Conservation (phyloP, 2,329 filamentous ascomycete species). For the Sporothrix variecibatus region DNA sequence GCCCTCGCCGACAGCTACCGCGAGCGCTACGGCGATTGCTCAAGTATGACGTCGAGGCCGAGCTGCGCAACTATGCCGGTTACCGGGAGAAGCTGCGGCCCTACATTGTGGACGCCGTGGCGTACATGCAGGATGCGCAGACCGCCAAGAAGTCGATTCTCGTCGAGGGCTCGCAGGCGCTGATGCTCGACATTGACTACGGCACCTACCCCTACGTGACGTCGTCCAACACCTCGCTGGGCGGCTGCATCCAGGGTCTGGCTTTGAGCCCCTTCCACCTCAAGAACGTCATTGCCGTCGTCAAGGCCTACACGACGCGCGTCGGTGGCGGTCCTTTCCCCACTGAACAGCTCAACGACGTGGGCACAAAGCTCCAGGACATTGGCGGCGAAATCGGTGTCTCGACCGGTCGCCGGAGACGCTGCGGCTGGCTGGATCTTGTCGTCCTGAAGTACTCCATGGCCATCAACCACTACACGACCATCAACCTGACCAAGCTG, state of each 20-base stretch:
- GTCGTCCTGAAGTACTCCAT: conserved; percentile 66
- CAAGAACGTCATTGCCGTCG: conserved; percentile 60
- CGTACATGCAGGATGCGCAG: conserved; percentile 56
- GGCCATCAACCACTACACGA: conserved; percentile 55
- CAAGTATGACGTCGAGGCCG: conserved; percentile 67
- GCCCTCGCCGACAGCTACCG: conserved; percentile 62
- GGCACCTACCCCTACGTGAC: conserved; percentile 63
- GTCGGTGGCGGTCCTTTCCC: conserved; percentile 62
- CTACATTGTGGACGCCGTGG: conserved; percentile 64
- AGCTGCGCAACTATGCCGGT: conserved; percentile 62
- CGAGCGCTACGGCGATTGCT: conserved; percentile 65
- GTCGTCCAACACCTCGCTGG: conserved; percentile 58
- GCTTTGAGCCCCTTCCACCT: conserved; percentile 29
- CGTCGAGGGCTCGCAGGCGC: conserved; percentile 56
- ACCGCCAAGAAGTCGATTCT: conserved; percentile 56
- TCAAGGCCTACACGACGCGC: conserved; percentile 67
- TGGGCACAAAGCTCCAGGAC: conserved; percentile 44
- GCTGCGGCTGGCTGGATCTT: conserved; percentile 62
- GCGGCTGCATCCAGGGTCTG: conserved; percentile 48
- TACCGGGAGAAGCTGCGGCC: conserved; percentile 59
- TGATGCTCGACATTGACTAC: conserved; percentile 57
- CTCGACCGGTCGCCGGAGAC: conserved; percentile 58
- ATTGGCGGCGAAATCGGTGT: conserved; percentile 36
- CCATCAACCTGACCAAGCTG: conserved; percentile 61
- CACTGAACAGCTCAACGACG: conserved; percentile 53